These are phyloP conservation scores for Sporothrix protearum DNA, from an alignment of 2,329 filamentous ascomycete species.

Conservation along the genomic window DNA sequence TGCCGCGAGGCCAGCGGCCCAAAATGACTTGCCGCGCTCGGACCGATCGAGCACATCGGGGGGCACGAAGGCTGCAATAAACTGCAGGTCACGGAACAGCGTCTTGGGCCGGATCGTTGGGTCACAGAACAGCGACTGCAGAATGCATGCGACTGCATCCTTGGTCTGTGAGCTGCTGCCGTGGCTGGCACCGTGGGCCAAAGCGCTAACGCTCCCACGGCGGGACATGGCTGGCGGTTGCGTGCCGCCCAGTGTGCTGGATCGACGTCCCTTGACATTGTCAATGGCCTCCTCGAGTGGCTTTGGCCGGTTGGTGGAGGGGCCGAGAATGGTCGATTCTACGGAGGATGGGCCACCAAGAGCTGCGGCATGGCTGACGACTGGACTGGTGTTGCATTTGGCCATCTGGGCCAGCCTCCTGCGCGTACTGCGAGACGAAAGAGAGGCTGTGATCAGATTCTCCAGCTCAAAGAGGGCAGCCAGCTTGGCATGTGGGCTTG, in stretches of 20 bases:
- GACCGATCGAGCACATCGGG: slow-evolving; percentile 58
- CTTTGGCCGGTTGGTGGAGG: slow-evolving; percentile 37
- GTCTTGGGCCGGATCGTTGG: slow-evolving; percentile 70
- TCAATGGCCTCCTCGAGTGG: slow-evolving; percentile 65
- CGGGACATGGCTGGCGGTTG: slow-evolving; percentile 30
- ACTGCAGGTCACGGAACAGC: slow-evolving; percentile 77
- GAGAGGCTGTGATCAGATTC: slow-evolving; percentile 72
- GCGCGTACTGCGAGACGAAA: slow-evolving; percentile 53
- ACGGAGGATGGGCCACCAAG: neutral
- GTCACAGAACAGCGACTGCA: slow-evolving; percentile 65
- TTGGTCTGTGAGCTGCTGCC: slow-evolving; percentile 51
- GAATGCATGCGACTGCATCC: slow-evolving; percentile 62
- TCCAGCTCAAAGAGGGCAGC: slow-evolving; percentile 79
- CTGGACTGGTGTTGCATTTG: slow-evolving; percentile 28
- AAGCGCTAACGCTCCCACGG: slow-evolving; percentile 38
- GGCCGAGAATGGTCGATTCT: neutral
- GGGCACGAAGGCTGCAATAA: slow-evolving; percentile 64
- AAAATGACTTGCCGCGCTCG: slow-evolving; percentile 73
- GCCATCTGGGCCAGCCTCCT: slow-evolving; percentile 39
- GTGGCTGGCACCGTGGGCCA: slow-evolving; percentile 38
- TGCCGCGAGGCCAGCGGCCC: slow-evolving; percentile 83
- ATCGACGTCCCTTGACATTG: slow-evolving; percentile 65
- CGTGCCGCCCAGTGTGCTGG: slow-evolving; percentile 48
- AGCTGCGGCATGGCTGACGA: slow-evolving; percentile 17
- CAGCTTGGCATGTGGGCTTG: slow-evolving; percentile 83